Conservation (phyloP, 148 eudicot genomes). For the Amaranthus hypochondriacus region DNA sequence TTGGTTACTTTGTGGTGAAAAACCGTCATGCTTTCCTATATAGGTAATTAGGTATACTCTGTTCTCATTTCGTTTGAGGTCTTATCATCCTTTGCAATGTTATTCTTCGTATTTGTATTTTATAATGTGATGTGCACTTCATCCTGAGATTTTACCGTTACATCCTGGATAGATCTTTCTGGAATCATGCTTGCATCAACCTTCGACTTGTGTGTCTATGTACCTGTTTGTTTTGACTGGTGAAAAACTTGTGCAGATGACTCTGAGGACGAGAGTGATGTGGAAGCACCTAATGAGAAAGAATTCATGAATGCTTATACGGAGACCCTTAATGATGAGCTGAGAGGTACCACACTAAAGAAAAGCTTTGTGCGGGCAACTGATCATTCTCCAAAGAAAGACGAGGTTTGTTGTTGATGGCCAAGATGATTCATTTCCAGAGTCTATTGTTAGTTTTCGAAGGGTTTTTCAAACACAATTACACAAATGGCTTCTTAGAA, state of each 20-base stretch:
- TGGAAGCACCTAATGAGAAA: constrained; percentile 35
- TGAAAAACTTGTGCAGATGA: constrained; percentile 42
- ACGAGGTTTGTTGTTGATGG: constrained; percentile 41
- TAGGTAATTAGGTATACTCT: too few relatives aligned
- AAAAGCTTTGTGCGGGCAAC: constrained; percentile 76
- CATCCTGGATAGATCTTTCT: background rate
- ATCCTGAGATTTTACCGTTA: too few relatives aligned
- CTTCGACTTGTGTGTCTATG: background rate
- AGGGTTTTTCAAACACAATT: background rate
- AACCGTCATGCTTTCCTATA: too few relatives aligned
- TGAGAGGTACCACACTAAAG: constrained; percentile 56
- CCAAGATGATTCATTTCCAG: background rate
- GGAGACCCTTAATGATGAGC: constrained; percentile 59
- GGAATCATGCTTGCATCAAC: background rate
- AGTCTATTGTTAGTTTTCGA: too few relatives aligned
- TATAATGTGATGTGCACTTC: background rate
- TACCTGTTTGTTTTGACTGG: background rate
- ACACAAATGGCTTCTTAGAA: background rate
- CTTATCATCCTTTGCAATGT: background rate
- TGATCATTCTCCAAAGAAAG: constrained; percentile 38
- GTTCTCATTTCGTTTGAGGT: background rate
- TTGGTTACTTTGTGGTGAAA: too few relatives aligned
- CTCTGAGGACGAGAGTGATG: constrained; percentile 62
- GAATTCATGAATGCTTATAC: constrained; percentile 70
- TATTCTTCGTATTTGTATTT: background rate